phyloP scores from a whole-genome alignment of 1,139 yeast species.

The Saccharomycopsis crataegensis region DNA sequence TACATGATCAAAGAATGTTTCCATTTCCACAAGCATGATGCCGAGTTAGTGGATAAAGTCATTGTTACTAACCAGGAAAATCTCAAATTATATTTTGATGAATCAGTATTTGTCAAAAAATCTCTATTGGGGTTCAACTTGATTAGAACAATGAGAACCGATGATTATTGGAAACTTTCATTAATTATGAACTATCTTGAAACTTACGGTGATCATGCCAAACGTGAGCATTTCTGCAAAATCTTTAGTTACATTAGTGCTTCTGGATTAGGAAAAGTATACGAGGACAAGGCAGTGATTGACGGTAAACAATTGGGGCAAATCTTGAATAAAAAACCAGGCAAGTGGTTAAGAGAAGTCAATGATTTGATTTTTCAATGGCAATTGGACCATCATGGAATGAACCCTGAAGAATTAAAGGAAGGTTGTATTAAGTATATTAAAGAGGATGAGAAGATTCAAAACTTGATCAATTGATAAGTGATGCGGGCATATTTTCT shows the following conservation, averaged over 20 bases:
- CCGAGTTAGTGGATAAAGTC: conserved; percentile 27
- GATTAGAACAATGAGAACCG: conserved; percentile 5
- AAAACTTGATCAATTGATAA: background rate
- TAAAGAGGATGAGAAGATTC: conserved; percentile 21
- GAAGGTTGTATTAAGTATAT: conserved; percentile 49
- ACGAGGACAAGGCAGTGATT: conserved; percentile 44
- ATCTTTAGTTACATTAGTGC: conserved; percentile 24
- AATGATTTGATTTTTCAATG: conserved; percentile 52
- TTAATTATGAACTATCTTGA: conserved; percentile 12
- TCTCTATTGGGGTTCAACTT: conserved; percentile 15
- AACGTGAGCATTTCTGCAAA: background rate
- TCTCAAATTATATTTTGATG: background rate
- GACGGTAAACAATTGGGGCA: conserved; percentile 64
- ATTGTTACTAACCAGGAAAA: conserved; percentile 15
- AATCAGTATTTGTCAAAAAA: background rate
- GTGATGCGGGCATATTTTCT: background rate
- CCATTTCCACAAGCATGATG: conserved; percentile 53
- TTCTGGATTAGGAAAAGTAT: conserved; percentile 35
- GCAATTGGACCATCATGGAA: conserved; percentile 54
- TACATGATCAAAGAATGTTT: conserved; percentile 61
- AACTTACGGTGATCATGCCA: background rate
- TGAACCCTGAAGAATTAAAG: conserved; percentile 35
- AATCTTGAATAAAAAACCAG: conserved; percentile 54
- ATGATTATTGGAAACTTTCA: conserved; percentile 15
- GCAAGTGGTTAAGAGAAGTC: conserved; percentile 71